phyloP scores from a whole-genome alignment of 306 rosid genomes.

The Luffa acutangula region DNA sequence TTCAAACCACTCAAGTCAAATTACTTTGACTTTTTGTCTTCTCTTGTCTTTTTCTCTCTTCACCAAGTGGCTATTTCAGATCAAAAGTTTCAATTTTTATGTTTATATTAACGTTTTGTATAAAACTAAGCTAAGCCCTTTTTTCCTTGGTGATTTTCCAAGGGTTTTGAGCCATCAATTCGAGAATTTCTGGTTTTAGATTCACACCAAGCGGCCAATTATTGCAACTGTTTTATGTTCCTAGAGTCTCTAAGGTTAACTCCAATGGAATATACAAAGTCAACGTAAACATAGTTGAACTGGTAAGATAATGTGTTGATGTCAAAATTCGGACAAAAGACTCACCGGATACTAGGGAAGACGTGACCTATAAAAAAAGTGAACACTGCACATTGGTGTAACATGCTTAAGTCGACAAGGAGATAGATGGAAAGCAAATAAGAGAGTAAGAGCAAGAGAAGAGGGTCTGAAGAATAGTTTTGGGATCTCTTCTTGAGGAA shows the following conservation, averaged over 20 bases:
- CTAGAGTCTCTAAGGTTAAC: background rate
- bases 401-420: too few species aligned
- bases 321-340: too few species aligned
- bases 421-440: too few species aligned
- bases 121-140: background rate
- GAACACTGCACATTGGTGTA: too few species aligned
- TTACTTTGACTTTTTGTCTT: background rate
- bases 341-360: too few species aligned
- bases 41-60: background rate
- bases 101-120: background rate
- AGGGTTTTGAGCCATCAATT: background rate
- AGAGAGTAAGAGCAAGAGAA: too few species aligned
- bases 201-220: background rate
- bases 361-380: too few species aligned
- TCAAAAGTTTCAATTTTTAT: background rate
- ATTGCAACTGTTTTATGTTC: background rate
- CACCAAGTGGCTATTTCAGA: background rate
- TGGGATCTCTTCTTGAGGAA: too few species aligned
- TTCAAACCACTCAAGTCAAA: constrained; percentile 2
- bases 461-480: too few species aligned
- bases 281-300: too few species aligned
- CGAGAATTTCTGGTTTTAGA: background rate
- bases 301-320: too few species aligned
- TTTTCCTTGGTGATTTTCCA: background rate
- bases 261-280: too few species aligned